Evolutionary conservation across 768 basidiomycete genomes (phyloP), one percentile per base, ranked within the genome.

Genomic region (Rhodotorula diobovata): DNA sequence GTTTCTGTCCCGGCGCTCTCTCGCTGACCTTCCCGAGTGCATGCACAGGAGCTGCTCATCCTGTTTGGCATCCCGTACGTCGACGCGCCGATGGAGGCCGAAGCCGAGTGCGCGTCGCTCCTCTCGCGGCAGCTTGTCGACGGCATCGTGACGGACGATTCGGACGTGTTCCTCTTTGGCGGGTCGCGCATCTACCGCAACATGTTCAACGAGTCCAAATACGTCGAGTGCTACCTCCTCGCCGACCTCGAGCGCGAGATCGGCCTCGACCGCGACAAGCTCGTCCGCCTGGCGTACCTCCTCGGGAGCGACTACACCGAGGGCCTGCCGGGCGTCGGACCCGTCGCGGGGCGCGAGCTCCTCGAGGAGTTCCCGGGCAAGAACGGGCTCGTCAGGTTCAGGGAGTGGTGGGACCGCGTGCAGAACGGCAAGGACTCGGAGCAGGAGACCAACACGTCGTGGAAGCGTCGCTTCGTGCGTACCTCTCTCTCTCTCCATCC

Each of bases 131-230:
- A 88, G 25, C 84, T 98, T 39, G 95, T 96, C 48, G 93, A 99
- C 73, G 96, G 96, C 0, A 90, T 99, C 65, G 98, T 99, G 79
- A 99, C 96, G 1, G 96, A 99, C 80, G 96, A 99, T 80, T 96
- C 93, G 10, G 96, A 99, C 78, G 93, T 98, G 60, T 99, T 99
- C 81, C 87, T 99, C 60, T 99, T 99, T 76, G 96, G 96, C 43
- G 95, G 92, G 34, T 81, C 86, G 74, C 88, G 93, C n/a, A 91
- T 98, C 30, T 96, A 90, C 85, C 96, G 95, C 82, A 98, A 99
- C 80, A 95, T 99, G 90, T 99, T 99, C 83, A 97, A 98, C 79
- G 95, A 98, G 81, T 90, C 91, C 59, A 97, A 98, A 83, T 97
- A 93, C 8, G 96, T 97, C 65, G 96, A 99, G 81, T 93, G 93